Conservation (phyloP, 2,329 filamentous ascomycete species). For the Aureobasidium sp. region DNA sequence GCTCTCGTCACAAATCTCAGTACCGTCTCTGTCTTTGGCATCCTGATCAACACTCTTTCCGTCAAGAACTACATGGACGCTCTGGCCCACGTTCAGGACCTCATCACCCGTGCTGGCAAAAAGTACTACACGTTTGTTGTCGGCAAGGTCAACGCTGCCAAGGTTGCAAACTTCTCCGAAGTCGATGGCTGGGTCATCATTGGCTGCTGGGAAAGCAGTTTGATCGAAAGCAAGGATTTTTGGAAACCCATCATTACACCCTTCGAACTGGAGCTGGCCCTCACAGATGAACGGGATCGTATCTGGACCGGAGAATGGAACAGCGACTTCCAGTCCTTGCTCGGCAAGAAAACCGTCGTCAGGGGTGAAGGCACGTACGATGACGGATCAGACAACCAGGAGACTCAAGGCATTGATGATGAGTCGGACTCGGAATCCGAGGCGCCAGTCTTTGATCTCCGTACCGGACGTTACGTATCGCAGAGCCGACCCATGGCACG, state of each 20-base stretch:
- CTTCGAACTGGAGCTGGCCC: slow-evolving; percentile 74
- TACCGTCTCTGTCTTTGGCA: slow-evolving; percentile 78
- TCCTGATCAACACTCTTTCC: slow-evolving; percentile 89
- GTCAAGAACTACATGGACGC: slow-evolving; percentile 84
- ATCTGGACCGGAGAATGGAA: slow-evolving; percentile 86
- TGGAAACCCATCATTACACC: slow-evolving; percentile 89
- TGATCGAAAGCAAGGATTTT: slow-evolving; percentile 83
- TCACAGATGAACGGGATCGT: slow-evolving; percentile 65
- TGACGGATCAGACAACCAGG: slow-evolving; percentile 30
- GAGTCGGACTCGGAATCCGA: slow-evolving; percentile 62
- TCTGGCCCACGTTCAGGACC: slow-evolving; percentile 60
- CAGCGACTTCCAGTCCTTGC: slow-evolving; percentile 68
- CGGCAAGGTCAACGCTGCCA: slow-evolving; percentile 89
- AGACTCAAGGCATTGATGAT: slow-evolving; percentile 47
- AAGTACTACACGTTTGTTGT: slow-evolving; percentile 96
- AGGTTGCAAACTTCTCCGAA: slow-evolving; percentile 92
- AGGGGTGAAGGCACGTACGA: slow-evolving; percentile 18
- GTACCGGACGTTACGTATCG: slow-evolving; percentile 75
- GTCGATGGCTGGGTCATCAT: slow-evolving; percentile 95
- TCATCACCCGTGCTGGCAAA: slow-evolving; percentile 74
- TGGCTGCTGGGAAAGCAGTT: slow-evolving; percentile 92
- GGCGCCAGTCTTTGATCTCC: slow-evolving; percentile 82
- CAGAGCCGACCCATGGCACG: slow-evolving; percentile 63
- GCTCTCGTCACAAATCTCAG: slow-evolving; percentile 73
- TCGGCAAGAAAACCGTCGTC: slow-evolving; percentile 30